Conservation (phyloP, 176 grass and related monocot genomes). For the Calamus simplicifolius region DNA sequence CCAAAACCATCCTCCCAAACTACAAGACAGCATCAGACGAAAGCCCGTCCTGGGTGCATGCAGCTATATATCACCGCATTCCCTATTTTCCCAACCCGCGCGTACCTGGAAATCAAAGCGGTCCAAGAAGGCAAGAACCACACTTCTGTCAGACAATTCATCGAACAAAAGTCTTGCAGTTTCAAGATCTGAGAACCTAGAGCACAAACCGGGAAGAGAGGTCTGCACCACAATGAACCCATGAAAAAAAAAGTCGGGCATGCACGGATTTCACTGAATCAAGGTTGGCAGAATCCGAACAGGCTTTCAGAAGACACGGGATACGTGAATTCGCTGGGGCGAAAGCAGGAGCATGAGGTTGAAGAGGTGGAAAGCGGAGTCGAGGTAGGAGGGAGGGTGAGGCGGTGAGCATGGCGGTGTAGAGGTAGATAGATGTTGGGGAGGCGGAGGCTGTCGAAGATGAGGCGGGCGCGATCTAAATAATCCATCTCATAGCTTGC, state of each 20-base stretch:
- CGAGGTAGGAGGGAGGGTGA: slow-evolving; percentile 5
- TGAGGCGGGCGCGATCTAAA: slow-evolving; percentile 30
- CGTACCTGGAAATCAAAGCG: slow-evolving; percentile 46
- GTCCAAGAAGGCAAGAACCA: slow-evolving; percentile 49
- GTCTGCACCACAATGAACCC: slow-evolving; percentile 29
- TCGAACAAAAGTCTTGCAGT: slow-evolving; percentile 63
- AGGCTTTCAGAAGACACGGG: slow-evolving; percentile 56
- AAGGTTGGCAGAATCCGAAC: slow-evolving; percentile 16
- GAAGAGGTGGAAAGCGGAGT: slow-evolving; percentile 41
- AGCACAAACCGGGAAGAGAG: slow-evolving; percentile 52
- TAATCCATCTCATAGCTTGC: too few relatives aligned
- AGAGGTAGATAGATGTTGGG: slow-evolving; percentile 59
- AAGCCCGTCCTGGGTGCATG: slow-evolving; percentile 48
- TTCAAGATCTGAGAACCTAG: slow-evolving; percentile 43
- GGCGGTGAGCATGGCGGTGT: slow-evolving; percentile 70
- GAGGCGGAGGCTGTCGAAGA: slow-evolving; percentile 47
- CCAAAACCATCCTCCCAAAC: slow-evolving; percentile 47
- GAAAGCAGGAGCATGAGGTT: slow-evolving; percentile 44
- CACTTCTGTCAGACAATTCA: slow-evolving; percentile 51
- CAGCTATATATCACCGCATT: slow-evolving; percentile 55
- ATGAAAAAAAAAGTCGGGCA: slow-evolving; percentile 39
- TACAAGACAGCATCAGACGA: slow-evolving; percentile 37
- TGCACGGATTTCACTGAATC: slow-evolving; percentile 43
- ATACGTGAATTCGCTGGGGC: slow-evolving; percentile 73
- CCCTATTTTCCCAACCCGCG: slow-evolving; percentile 36